phyloP scores from a whole-genome alignment of 1,284 basidiomycete species.

The Microbotryomycetes sp. region DNA sequence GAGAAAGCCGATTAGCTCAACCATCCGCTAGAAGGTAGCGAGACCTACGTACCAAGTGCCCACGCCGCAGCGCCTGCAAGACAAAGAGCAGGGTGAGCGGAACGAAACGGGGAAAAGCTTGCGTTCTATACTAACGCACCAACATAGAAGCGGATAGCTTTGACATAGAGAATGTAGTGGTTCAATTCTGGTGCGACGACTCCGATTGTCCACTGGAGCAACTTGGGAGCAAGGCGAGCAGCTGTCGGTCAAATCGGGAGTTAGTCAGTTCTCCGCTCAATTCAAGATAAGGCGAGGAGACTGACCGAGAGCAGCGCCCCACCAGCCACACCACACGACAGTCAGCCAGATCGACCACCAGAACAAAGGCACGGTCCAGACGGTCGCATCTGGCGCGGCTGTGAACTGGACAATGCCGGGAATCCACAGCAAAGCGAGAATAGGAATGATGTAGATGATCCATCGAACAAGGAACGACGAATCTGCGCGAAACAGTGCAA shows the following conservation, averaged over 20 bases:
- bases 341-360: constrained; percentile 63
- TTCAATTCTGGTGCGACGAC: constrained; percentile 61
- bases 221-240: constrained; percentile 29
- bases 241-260: constrained; percentile 45
- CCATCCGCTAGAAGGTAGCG: constrained; percentile 1
- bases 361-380: constrained; percentile 56
- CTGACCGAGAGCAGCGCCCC: constrained; percentile 62
- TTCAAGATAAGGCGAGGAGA: no score
- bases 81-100: no score
- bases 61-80: constrained; percentile 21
- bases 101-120: no score
- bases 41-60: constrained; percentile 23
- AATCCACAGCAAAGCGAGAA: constrained; percentile 58
- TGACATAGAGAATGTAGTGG: constrained; percentile 70
- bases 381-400: constrained; percentile 50
- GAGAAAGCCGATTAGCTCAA: background rate
- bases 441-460: constrained; percentile 69
- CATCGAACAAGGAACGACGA: constrained; percentile 63
- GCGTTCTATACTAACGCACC: background rate
- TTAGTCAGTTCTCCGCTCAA: constrained; percentile 53
- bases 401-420: constrained; percentile 64
- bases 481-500: background rate
- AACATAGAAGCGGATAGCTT: constrained; percentile 50
- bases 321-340: constrained; percentile 58
- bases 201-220: constrained; percentile 56